Evolutionary conservation across 768 basidiomycete genomes (phyloP), one percentile per base, ranked within the genome.

Genomic region (Paxillus ammoniavirescens): DNA sequence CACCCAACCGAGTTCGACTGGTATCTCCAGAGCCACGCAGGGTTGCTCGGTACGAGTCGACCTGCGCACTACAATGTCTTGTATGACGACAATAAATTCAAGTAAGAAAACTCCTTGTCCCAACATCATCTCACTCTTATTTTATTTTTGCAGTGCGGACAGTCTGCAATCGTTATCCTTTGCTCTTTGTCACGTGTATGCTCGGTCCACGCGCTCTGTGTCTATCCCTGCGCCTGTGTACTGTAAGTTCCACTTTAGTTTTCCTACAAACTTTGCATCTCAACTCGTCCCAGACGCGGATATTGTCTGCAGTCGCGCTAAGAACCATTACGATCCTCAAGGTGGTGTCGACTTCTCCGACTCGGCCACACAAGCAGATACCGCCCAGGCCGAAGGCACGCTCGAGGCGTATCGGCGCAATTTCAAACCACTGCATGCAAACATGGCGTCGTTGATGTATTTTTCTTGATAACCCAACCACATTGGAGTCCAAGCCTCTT

Each of bases 161-260:
- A 78, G 81, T 14, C 68, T 93, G 40, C 91, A 93, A 59, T 77
- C 79, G 0, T 65, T 85, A 3, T 84, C 89, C 0, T 92, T 87
- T 49, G 84, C 89, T 0, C 73, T 93, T 0, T 90, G 89, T 61
- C 89, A 93, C 44, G 83, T 90, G 0, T 93, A 90, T 58, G 87
- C 89, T 1, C 80, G 89, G 3, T 82, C 88, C 9, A 91, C 89
- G 3, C 83, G 89, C 21, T 87, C 88, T 0, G 89, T 91, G 1
- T 91, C 89, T 0, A 90, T 91, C 47, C 89, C 89, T 0, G 89
- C 89, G 0, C 89, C 89, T 0, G 88, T 91, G 0, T 91, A 91
- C 59, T 91, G 89, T 90, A 61, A 61, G 84, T 67, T 23, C 1
- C 13, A 36, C 33, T 3, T 5, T 9, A 2, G 35, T 47, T 14